Evolutionary conservation across 305 asterid species (phyloP), one percentile per base, ranked within the genome.

Genomic region (Salvia sclarea): DNA sequence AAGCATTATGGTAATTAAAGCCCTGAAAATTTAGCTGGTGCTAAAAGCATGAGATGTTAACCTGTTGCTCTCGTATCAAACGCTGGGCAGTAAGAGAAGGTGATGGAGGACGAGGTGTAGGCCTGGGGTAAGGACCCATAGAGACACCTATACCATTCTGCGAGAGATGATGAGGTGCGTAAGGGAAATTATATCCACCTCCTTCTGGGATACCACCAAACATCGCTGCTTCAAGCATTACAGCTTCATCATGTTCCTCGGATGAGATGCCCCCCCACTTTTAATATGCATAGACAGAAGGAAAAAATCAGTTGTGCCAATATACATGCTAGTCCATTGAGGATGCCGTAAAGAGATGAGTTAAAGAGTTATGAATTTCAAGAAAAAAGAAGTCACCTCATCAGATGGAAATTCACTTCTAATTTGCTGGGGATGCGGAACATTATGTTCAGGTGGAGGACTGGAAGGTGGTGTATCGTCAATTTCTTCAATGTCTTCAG

Each of bases 211-310:
- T 70, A 70, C 98, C 98, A 67, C 98, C 98, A 82, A 92, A 90
- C 92, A 93, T 82, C 58, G 97, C 98, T 69, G 98, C 98, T 80
- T 93, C 98, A 71, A 92, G 96, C 98, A 92, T 92, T 44, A 92
- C 96, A 41, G 98, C 98, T 79, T 92, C 98, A 66, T 92, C 98
- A 37, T 89, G 98, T 76, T 92, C 98, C 87, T 72, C 94, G 9
- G 98, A 89, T 66, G 98, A 92, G 68, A 92, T 92, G 74, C 96
- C 96, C 50, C 96, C 98, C 98, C 96, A 92, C 98, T 92, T 79
- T 66, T 44, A 74, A 68, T 58, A 68, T 75, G 66, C 47, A 56
- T 7, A 76, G 8, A 50, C 44, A 61, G 65, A 66, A 25, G 47
- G 16, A 53, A 7, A 4, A 59, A 70, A 12, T 30, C 28, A 25